Percentiles rank a stretch among this genome's conserved stretches.
These are phyloP conservation scores for Fonsecaea multimorphosa DNA, from an alignment of 2,329 filamentous ascomycete genomes.

Conservation along the genomic window DNA sequence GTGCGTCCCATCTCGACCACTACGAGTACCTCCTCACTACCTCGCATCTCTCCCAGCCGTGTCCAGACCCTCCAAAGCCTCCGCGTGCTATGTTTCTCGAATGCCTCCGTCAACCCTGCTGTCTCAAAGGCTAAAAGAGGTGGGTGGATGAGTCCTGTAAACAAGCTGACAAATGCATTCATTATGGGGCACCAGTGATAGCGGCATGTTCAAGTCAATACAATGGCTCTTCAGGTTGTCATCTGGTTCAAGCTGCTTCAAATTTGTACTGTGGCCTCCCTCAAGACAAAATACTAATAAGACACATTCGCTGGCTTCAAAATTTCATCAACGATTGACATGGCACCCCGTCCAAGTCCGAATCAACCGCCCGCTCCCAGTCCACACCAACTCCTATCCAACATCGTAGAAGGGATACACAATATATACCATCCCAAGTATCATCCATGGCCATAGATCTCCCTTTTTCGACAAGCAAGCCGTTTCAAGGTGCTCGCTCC, in stretches of 20 bases:
- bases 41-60: not conserved
- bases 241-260: not conserved
- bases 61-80: not conserved
- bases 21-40: not conserved
- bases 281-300: not conserved
- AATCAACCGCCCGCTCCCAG: not conserved
- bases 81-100: not conserved
- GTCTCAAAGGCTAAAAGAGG: not conserved
- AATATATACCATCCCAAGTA: not conserved
- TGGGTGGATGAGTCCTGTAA: not conserved
- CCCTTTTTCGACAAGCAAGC: not conserved
- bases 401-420: not conserved
- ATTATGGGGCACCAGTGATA: not conserved
- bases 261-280: slow-evolving; percentile 1
- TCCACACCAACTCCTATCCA: not conserved
- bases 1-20: not conserved
- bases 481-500: slow-evolving; percentile 16
- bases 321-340: not conserved
- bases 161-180: slow-evolving; percentile 32
- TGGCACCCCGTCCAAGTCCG: slow-evolving; percentile 1
- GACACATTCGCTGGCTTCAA: slow-evolving; percentile 11
- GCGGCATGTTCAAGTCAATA: not conserved
- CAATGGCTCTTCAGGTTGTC: not conserved
- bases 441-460: not conserved
- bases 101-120: not conserved